Evolutionary conservation across 352 stramenopile species (phyloP).

Genomic region (Globisporangium polare): DNA sequence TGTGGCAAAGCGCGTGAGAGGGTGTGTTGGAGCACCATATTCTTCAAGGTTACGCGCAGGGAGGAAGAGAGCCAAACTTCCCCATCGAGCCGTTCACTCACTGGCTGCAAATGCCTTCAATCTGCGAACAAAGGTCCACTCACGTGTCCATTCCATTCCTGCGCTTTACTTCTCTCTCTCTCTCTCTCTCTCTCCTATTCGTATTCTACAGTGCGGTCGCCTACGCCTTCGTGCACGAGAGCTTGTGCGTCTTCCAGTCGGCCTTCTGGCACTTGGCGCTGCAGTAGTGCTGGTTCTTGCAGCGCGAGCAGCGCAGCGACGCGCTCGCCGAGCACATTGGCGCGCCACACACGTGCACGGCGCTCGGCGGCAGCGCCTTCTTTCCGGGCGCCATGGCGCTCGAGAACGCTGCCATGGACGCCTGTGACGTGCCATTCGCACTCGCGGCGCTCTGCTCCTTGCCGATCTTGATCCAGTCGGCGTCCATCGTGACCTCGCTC

Average conservation of each 20-base stretch:
- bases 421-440: constrained; percentile 23
- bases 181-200: not conserved
- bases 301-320: constrained; percentile 74
- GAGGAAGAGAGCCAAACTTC: not conserved
- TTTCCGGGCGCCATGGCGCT: constrained; percentile 21
- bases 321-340: constrained; percentile 67
- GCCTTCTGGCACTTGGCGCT: constrained; percentile 74
- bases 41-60: too few species aligned
- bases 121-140: not conserved
- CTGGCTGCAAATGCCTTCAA: not conserved
- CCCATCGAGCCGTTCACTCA: not conserved
- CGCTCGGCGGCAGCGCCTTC: constrained; percentile 21
- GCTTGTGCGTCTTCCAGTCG: constrained; percentile 84
- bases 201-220: not conserved
- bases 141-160: not conserved
- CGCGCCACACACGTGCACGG: constrained; percentile 59
- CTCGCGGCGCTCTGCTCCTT: constrained; percentile 41
- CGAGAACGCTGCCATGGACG: constrained; percentile 21
- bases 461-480: constrained; percentile 64
- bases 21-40: too few species aligned
- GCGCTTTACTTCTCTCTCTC: not conserved
- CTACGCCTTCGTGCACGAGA: constrained; percentile 36
- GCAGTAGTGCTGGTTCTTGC: constrained; percentile 85
- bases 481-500: constrained; percentile 52
- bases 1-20: too few species aligned